These are phyloP conservation scores for Phaeosphaeriaceae sp. DNA, from an alignment of 2,329 filamentous ascomycete genomes.

Conservation along the genomic window DNA sequence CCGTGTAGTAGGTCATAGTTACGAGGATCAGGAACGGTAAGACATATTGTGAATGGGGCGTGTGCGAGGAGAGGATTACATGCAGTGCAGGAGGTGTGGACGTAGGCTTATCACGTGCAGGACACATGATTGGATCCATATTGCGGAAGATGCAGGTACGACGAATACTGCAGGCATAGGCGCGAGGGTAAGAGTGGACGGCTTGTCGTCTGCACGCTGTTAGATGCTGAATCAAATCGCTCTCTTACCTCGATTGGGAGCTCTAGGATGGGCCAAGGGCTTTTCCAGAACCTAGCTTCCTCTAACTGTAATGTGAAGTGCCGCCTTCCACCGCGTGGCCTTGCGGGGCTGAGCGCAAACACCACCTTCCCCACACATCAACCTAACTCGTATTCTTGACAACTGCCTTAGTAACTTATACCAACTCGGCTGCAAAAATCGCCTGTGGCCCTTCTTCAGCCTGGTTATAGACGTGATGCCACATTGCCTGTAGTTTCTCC, in stretches of 20 bases:
- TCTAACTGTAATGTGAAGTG: background rate
- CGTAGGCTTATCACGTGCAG: too few species aligned
- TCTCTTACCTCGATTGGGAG: too few species aligned
- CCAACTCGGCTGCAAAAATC: slow-evolving; percentile 2
- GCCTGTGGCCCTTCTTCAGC: slow-evolving; percentile 2
- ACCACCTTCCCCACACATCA: background rate
- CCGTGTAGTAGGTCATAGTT: slow-evolving; percentile 12
- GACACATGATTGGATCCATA: too few species aligned
- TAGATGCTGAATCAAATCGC: too few species aligned
- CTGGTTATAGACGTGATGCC: background rate
- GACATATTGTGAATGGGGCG: background rate
- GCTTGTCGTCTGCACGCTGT: too few species aligned
- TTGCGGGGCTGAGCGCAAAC: background rate
- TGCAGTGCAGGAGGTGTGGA: too few species aligned
- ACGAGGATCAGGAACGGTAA: background rate
- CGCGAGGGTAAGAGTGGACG: too few species aligned
- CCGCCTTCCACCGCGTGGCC: background rate
- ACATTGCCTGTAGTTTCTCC: slow-evolving; percentile 6
- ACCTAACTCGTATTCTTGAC: background rate
- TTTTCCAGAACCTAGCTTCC: background rate
- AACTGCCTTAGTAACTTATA: background rate
- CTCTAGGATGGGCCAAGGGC: too few species aligned
- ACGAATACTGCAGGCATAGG: too few species aligned
- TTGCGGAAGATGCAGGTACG: too few species aligned
- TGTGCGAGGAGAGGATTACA: background rate